Percentiles rank a stretch among this genome's conserved stretches.
These are phyloP conservation scores for Gracilariopsis chorda DNA, from an alignment of 23 red algal species.

Conservation along the genomic window DNA sequence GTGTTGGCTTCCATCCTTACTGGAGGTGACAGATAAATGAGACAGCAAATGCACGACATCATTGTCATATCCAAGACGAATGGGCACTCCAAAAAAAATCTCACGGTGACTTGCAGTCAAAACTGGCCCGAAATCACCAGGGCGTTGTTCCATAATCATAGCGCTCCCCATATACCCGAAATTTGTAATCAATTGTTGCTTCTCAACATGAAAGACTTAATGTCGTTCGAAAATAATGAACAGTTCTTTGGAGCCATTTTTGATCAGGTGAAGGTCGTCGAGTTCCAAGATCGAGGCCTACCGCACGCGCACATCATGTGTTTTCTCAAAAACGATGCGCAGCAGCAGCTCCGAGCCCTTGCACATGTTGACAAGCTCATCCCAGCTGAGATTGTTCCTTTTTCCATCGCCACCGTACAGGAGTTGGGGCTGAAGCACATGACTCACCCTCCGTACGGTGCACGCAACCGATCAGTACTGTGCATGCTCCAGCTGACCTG, in stretches of 20 bases:
- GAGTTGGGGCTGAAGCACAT: too few species aligned
- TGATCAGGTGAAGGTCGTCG: neutral
- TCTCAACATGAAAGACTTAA: neutral
- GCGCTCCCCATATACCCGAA: neutral
- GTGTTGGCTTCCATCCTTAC: neutral
- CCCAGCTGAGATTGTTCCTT: neutral
- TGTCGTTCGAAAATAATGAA: neutral
- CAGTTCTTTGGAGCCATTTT: neutral
- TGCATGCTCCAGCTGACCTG: too few species aligned
- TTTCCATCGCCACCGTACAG: too few species aligned
- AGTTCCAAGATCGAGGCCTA: neutral
- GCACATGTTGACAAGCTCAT: neutral
- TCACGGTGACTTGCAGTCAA: conserved; percentile 10
- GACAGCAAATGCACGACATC: neutral
- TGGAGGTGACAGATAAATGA: neutral
- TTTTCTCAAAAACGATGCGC: neutral
- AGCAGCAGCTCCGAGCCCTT: neutral
- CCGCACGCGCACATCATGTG: neutral
- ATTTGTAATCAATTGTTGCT: neutral
- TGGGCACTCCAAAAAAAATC: neutral
- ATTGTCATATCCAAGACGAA: neutral
- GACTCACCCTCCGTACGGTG: too few species aligned
- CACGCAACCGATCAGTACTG: too few species aligned
- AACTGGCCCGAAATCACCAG: conserved; percentile 2
- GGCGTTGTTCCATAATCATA: neutral